Conservation (phyloP, 768 basidiomycete genomes). For the Gautieria morchelliformis region DNA sequence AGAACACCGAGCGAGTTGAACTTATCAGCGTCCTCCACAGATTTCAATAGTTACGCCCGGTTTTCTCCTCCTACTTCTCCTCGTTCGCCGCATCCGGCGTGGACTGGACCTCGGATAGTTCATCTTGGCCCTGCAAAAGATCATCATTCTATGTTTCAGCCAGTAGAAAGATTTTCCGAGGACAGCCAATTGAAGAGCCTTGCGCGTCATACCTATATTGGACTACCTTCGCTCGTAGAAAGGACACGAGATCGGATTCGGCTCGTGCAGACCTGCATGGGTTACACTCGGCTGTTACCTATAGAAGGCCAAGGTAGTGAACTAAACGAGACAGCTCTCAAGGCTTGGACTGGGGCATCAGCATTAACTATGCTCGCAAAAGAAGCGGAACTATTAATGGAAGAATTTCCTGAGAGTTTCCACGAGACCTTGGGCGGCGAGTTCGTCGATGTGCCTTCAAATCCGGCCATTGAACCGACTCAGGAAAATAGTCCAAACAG, state of each 20-base stretch:
- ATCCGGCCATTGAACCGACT: neutral
- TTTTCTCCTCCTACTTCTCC: neutral
- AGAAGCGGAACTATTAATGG: conserved; percentile 48
- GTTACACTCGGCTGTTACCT: conserved; percentile 50
- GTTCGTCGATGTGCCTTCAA: neutral
- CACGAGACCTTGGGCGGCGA: conserved; percentile 1
- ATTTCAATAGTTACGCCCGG: neutral
- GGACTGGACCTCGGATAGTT: conserved; percentile 39
- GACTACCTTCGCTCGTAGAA: conserved; percentile 29
- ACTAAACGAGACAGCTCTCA: conserved; percentile 13
- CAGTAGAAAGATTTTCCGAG: neutral
- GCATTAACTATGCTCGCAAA: conserved; percentile 42
- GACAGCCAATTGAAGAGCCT: neutral
- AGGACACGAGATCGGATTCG: conserved; percentile 55
- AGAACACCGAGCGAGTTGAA: neutral
- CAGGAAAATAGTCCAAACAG: neutral
- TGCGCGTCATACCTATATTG: conserved; percentile 1
- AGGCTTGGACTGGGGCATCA: conserved; percentile 44
- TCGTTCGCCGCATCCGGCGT: conserved; percentile 14
- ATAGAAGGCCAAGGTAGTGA: conserved; percentile 21
- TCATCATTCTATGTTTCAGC: conserved; percentile 14
- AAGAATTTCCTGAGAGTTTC: conserved; percentile 37
- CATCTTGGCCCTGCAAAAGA: conserved; percentile 47
- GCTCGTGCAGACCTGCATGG: conserved; percentile 51
- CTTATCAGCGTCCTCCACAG: neutral